Conservation (phyloP, 2,329 filamentous ascomycete genomes). For the Aspergillus sp. region DNA sequence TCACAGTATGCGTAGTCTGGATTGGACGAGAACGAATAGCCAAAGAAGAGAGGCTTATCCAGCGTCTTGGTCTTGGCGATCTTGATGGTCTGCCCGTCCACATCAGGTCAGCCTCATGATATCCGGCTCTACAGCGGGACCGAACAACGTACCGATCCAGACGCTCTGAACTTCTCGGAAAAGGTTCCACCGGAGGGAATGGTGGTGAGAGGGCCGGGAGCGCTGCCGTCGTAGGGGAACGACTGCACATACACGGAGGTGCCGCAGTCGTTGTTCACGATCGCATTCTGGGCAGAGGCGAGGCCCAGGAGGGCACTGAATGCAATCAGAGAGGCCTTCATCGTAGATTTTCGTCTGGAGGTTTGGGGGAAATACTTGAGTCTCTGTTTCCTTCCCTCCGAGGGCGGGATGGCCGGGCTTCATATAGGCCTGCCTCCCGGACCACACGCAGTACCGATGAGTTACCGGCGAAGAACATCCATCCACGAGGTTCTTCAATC, state of each 20-base stretch:
- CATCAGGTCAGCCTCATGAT: conserved; percentile 13
- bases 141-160: conserved; percentile 22
- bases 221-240: conserved; percentile 23
- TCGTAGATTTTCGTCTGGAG: conserved; percentile 7
- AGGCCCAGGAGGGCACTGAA: conserved; percentile 19
- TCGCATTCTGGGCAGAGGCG: conserved; percentile 21
- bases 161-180: conserved; percentile 20
- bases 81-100: conserved; percentile 20
- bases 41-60: conserved; percentile 24
- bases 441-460: conserved; percentile 6
- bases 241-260: conserved; percentile 23
- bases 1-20: conserved; percentile 26
- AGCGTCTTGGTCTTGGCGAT: conserved; percentile 29
- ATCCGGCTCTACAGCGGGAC: conserved; percentile 1
- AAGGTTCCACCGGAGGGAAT: conserved; percentile 18
- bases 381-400: conserved; percentile 8
- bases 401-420: conserved; percentile 12
- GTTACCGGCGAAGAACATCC: conserved; percentile 5
- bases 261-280: conserved; percentile 22
- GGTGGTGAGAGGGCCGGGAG: conserved; percentile 22
- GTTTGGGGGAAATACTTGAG: conserved; percentile 4
- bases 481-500: conserved; percentile 7
- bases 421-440: conserved; percentile 15
- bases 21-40: conserved; percentile 24
- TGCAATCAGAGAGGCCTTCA: conserved; percentile 20